A percentile compares a stretch with the other conserved stretches of the same genome.
phyloP scores from a whole-genome alignment of 164 flowering plant species.

The Magnolia kwangsiensis region DNA sequence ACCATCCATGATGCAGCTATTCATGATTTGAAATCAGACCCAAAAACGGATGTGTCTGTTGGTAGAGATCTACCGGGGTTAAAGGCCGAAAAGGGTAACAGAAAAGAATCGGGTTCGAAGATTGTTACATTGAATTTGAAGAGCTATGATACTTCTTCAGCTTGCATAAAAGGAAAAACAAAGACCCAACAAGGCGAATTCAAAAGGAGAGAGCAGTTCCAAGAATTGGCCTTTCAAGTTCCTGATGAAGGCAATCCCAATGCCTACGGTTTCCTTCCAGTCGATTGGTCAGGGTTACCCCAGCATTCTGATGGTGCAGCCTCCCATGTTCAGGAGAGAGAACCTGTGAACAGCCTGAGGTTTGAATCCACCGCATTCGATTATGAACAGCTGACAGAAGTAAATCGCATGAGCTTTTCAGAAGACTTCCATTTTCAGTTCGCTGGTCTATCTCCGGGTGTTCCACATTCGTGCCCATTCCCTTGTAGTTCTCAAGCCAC shows the following conservation, averaged over 20 bases:
- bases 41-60: conserved; percentile 14
- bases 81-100: conserved; percentile 10
- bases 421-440: conserved; percentile 27
- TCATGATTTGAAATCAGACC: conserved; percentile 21
- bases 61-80: conserved; percentile 16
- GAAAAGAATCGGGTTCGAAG: conserved; percentile 18
- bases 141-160: not conserved
- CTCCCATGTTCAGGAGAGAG: not conserved
- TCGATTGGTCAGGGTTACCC: conserved; percentile 19
- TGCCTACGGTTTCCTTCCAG: not conserved
- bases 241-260: conserved; percentile 22
- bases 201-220: conserved; percentile 17
- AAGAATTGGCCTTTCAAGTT: conserved; percentile 14
- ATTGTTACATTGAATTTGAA: not conserved
- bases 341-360: not conserved
- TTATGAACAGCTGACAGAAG: conserved; percentile 22
- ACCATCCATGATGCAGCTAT: conserved; percentile 10
- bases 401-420: conserved; percentile 27
- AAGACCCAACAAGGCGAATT: not conserved
- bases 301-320: not conserved
- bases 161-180: not conserved
- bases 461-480: conserved; percentile 59
- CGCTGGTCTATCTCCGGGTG: conserved; percentile 25
- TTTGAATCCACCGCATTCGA: conserved; percentile 22
- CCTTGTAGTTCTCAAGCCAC: conserved; percentile 26